Base-by-base conservation (phyloP, 345 rosid genomes). In the Euphorbia peplus region DNA sequence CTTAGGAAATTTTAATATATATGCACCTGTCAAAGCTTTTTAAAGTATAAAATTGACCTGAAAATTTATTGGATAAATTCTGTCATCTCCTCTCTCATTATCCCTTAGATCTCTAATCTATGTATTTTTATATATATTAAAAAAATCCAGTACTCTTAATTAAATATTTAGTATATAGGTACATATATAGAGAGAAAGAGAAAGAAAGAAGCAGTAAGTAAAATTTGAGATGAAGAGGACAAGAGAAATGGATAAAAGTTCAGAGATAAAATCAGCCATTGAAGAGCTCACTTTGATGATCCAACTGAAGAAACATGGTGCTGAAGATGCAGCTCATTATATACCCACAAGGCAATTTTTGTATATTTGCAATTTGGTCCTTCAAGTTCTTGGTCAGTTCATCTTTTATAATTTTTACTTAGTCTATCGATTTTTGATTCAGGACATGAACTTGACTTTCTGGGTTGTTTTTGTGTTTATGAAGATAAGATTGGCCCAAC, bases 401-500 rank as follows among this genome's bases (percentile, higher is more conserved):
- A 8, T n/a, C 32, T 15, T 39, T 44, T 41, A 8, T 21, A 67
- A 13, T 47, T 18, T 14, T 52, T 4, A 41, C 5, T 24, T n/a
- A n/a, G n/a, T n/a, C n/a, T n/a, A n/a, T n/a, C n/a, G n/a, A n/a
- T n/a, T 25, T 71, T 18, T 22, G 1, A 41, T 62, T 37, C 8
- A 2, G 37, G 11, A 21, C 21, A 39, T 37, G 26, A 26, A 9
- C 59, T 51, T 29, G 73, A 50, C 19, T 52, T 41, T 64, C 35
- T 60, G 24, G 48, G 22, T 10, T 60, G 25, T 68, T 26, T 58
- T 39, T 76, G 55, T 78, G 30, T 19, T 50, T 65, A 68, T 86
- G 82, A 85, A 95, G 99, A 95, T 88, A 89, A 88, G 88, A 86
- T 95, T 71, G 99, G 97, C 58, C 99, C 99, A 60, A 91, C 93